Evolutionary conservation across 257 asterid genomes (phyloP).

Genomic region (Ajuga chamaepitys): DNA sequence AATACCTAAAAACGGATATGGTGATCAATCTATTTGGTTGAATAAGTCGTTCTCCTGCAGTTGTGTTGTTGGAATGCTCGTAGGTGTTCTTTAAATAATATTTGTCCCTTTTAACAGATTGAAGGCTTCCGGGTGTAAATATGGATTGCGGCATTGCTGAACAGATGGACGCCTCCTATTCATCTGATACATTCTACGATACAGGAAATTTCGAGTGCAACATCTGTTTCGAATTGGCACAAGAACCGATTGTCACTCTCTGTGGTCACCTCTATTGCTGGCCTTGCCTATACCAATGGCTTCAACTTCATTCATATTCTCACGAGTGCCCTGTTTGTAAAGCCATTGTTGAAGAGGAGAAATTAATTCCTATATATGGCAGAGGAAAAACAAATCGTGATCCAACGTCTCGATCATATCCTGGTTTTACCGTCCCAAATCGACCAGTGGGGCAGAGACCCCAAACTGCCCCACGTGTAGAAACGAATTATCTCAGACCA

Average conservation of each 20-base stretch:
- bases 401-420: constrained; percentile 36
- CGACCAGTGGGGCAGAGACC: constrained; percentile 74
- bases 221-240: constrained; percentile 88
- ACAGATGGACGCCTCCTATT: constrained; percentile 21
- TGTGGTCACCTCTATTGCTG: constrained; percentile 98
- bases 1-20: too few species aligned
- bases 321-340: constrained; percentile 94
- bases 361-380: constrained; percentile 79
- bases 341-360: constrained; percentile 64
- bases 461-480: constrained; percentile 50
- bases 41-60: not conserved
- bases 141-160: constrained; percentile 48
- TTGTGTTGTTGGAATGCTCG: not conserved
- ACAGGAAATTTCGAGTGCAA: constrained; percentile 74
- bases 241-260: constrained; percentile 80
- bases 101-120: constrained; percentile 10
- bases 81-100: not conserved
- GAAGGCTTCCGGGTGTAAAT: constrained; percentile 20
- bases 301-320: constrained; percentile 66
- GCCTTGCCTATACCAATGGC: constrained; percentile 95
- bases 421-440: constrained; percentile 46
- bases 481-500: constrained; percentile 37
- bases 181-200: constrained; percentile 37
- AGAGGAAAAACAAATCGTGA: constrained; percentile 64
- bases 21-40: not conserved